A percentile compares a stretch with the other conserved stretches of the same genome.
Conservation (phyloP, 805 yeast genomes). For the Sugiyamaella lignohabitans region DNA sequence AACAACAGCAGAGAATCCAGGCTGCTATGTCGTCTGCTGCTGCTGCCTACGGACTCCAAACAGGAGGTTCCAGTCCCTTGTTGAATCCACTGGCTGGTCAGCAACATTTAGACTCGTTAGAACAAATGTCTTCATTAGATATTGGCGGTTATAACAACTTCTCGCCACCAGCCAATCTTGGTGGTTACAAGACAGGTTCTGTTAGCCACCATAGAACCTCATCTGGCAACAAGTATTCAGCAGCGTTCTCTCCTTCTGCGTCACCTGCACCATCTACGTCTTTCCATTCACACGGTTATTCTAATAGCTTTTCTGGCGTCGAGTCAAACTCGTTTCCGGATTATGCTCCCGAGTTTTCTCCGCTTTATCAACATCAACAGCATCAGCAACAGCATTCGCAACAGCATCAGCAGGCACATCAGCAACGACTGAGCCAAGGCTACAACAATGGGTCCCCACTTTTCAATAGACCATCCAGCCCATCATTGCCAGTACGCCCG, state of each 20-base stretch:
- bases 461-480: constrained; percentile 18
- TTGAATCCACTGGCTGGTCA: background rate
- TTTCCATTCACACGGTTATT: background rate
- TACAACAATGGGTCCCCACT: constrained; percentile 1
- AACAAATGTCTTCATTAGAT: background rate
- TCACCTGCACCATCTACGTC: background rate
- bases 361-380: constrained; percentile 2
- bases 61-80: background rate
- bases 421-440: no score
- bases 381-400: background rate
- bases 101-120: constrained; percentile 1
- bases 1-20: constrained; percentile 32
- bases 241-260: background rate
- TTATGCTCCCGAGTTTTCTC: constrained; percentile 1
- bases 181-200: background rate
- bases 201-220: background rate
- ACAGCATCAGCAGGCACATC: no score
- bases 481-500: constrained; percentile 23
- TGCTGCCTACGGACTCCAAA: background rate
- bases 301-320: background rate
- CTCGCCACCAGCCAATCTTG: background rate
- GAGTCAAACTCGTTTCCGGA: background rate
- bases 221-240: background rate
- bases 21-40: constrained; percentile 24
- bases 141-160: background rate